Base-by-base conservation (phyloP, 345 rosid species). In the Lepidium sativum region DNA sequence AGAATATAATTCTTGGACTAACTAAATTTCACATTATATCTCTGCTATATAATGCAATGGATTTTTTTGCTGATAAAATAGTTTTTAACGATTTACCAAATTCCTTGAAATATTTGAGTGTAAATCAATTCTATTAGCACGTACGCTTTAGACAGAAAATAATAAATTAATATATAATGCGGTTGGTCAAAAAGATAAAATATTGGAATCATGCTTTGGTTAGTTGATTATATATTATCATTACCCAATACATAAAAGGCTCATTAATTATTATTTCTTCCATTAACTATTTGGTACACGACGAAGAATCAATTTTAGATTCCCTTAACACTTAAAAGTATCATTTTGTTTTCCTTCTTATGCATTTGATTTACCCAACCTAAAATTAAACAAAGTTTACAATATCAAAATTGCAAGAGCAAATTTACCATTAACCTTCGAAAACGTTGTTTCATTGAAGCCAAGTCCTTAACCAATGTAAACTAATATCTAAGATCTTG, bases 101-200 rank as follows among this genome's bases (percentile, higher is more conserved):
- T 39, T 37, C 14, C n/a, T 5, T 48, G 54, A 18, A 18, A 42
- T 2, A 32, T 42, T 16, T 59, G 16, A 29, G 6, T 8, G 4
- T 4, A 13, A 13, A 42, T 48, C 21, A 41, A 13, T 12, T n/a
- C 23, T 27, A 9, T 68, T 39, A 49, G 51, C 39, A 57, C 10
- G 56, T 47, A 45, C 21, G 38, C 14, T 47, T 47, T 37, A 29
- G 7, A 35, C 21, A 27, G 6, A 16, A 18, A n/a, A 17, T 13
- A 8, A 9, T 6, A 13, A 57, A n/a, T 13, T 10, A 9, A n/a
- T 39, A 38, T 29, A 10, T 57, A 39, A 40, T 40, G 53, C 41
- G 39, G 61, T 47, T 69, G 67, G 73, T 60, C 73, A 69, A 69
- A 68, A 69, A 60, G 73, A 69, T 40, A 14, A 50, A 60, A 60